Evolutionary conservation across 768 basidiomycete species (phyloP).

Genomic region (Rhizopogon rudus): DNA sequence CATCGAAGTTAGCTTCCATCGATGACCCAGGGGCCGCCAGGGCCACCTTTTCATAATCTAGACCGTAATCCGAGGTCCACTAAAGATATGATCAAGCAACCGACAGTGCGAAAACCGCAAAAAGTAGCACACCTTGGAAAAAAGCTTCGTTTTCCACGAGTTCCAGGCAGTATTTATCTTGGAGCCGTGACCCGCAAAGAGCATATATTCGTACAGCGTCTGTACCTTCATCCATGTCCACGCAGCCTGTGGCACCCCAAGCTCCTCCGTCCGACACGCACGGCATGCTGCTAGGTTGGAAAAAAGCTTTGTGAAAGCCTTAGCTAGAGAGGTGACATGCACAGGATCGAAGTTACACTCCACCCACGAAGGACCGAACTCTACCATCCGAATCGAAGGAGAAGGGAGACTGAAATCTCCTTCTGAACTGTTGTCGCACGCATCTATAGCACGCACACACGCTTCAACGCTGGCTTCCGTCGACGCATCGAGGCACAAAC

Average conservation of each 20-base stretch:
- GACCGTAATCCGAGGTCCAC: not conserved
- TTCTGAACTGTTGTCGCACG: not conserved
- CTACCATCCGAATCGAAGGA: not conserved
- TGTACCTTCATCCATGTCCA: slow-evolving; percentile 1
- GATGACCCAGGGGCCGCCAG: not conserved
- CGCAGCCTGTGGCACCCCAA: not conserved
- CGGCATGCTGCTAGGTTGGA: not conserved
- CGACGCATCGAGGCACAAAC: not conserved
- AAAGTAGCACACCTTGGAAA: not conserved
- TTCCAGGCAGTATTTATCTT: not conserved
- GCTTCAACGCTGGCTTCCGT: not conserved
- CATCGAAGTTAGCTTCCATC: not conserved
- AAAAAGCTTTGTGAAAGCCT: not conserved
- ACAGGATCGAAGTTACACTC: not conserved
- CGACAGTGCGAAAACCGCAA: not conserved
- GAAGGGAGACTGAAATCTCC: not conserved
- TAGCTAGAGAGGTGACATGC: not conserved
- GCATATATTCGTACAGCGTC: not conserved
- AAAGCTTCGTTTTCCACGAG: not conserved
- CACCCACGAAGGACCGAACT: not conserved
- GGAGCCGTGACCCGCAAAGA: not conserved
- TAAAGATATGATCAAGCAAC: not conserved
- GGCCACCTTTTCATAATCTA: not conserved
- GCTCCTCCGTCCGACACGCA: not conserved
- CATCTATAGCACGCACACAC: not conserved